These are phyloP conservation scores for Hebeloma cylindrosporum DNA, from an alignment of 768 basidiomycete species.

Conservation along the genomic window DNA sequence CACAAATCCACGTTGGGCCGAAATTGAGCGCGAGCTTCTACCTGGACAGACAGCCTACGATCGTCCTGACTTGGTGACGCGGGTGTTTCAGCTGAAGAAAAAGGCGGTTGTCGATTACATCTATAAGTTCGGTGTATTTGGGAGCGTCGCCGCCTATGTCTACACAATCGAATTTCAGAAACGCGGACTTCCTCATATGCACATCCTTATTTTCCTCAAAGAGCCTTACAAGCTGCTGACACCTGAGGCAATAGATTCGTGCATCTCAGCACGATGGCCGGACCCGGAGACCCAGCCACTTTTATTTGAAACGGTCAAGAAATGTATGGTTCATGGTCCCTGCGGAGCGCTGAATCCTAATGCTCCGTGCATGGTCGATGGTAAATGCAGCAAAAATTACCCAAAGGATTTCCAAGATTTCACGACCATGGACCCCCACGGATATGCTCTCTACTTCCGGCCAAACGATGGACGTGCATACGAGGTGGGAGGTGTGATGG, in stretches of 20 bases:
- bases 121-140: conserved; percentile 38
- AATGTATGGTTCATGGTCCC: conserved; percentile 35
- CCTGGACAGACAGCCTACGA: conserved; percentile 40
- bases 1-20: conserved; percentile 49
- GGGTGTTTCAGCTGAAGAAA: conserved; percentile 44
- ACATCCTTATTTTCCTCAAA: conserved; percentile 45
- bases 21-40: conserved; percentile 39
- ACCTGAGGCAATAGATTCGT: conserved; percentile 37
- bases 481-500: conserved; percentile 17
- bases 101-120: conserved; percentile 36
- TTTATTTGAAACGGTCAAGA: conserved; percentile 35
- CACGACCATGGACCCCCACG: conserved; percentile 18
- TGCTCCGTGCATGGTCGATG: conserved; percentile 40
- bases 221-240: conserved; percentile 31
- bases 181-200: conserved; percentile 53
- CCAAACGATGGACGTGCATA: conserved; percentile 30
- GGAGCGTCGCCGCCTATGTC: conserved; percentile 40
- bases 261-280: conserved; percentile 44
- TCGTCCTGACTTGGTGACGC: conserved; percentile 47
- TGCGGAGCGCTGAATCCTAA: conserved; percentile 34
- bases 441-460: conserved; percentile 26
- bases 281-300: conserved; percentile 34
- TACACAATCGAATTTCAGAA: conserved; percentile 63
- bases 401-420: conserved; percentile 27
- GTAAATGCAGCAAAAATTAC: conserved; percentile 33